These are phyloP conservation scores for Neurospora sp. DNA, from an alignment of 495 filamentous ascomycete genomes.

Conservation along the genomic window DNA sequence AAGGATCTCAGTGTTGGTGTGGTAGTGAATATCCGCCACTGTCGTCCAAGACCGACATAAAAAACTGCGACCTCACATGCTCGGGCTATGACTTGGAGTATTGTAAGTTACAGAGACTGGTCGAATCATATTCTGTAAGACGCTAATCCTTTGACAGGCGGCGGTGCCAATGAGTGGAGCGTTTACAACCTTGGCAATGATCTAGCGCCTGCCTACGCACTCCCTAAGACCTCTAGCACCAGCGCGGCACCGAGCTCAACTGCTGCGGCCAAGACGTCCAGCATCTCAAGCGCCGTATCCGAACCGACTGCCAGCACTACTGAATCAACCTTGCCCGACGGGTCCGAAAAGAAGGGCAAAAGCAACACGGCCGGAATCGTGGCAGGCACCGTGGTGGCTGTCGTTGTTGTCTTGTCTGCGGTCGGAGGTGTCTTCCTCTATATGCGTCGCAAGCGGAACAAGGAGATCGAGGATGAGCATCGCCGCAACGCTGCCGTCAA, in stretches of 20 bases:
- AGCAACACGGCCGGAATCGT: constrained; percentile 60
- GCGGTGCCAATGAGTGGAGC: constrained; percentile 33
- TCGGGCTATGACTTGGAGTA: constrained; percentile 40
- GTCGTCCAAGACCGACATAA: constrained; percentile 33
- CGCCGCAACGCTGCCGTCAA: constrained; percentile 61
- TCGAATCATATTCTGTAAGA: not conserved
- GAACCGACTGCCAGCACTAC: constrained; percentile 8
- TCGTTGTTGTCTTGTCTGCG: constrained; percentile 57
- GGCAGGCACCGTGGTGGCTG: constrained; percentile 77
- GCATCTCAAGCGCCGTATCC: constrained; percentile 2
- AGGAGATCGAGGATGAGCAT: constrained; percentile 70
- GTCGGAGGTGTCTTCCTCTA: constrained; percentile 63
- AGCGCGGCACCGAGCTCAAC: not conserved
- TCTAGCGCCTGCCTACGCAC: no score
- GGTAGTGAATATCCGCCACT: constrained; percentile 47
- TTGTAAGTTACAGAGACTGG: constrained; percentile 41
- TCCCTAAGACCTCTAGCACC: not conserved
- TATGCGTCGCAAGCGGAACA: constrained; percentile 61
- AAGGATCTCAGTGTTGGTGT: constrained; percentile 45
- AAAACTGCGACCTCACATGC: constrained; percentile 46
- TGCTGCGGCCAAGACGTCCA: constrained; percentile 13
- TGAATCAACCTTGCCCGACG: constrained; percentile 19
- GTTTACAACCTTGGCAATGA: constrained; percentile 48
- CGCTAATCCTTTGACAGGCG: constrained; percentile 39
- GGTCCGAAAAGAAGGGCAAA: constrained; percentile 30